Conservation (phyloP, 768 basidiomycete species). For the Kwoniella newhampshirensis region DNA sequence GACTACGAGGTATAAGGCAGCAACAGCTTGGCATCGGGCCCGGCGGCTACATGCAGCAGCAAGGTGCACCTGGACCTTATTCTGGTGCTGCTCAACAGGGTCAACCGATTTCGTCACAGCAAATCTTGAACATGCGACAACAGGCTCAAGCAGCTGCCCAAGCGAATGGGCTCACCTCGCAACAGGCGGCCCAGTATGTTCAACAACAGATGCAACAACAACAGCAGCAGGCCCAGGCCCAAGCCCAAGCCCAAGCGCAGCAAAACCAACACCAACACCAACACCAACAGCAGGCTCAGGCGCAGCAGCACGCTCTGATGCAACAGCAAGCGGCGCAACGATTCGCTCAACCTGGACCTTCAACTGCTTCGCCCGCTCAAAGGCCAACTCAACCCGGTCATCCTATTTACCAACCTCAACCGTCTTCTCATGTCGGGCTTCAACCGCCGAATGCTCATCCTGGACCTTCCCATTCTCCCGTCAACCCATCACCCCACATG, state of each 20-base stretch:
- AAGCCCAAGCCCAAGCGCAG: conserved; percentile 29
- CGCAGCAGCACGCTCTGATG: conserved; percentile 29
- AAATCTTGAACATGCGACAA: conserved; percentile 26
- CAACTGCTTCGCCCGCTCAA: conserved; percentile 25
- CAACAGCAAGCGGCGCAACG: conserved; percentile 30
- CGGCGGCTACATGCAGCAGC: conserved; percentile 16
- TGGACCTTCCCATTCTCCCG: conserved; percentile 41
- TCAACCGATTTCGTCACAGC: conserved; percentile 19
- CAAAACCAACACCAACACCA: conserved; percentile 32
- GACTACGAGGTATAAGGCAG: conserved; percentile 33
- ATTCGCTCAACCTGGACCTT: conserved; percentile 32
- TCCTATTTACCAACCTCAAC: conserved; percentile 33
- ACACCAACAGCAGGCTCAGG: conserved; percentile 19
- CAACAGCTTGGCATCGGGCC: conserved; percentile 20
- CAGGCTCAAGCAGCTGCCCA: conserved; percentile 34
- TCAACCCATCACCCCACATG: conserved; percentile 38
- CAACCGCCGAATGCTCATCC: conserved; percentile 33
- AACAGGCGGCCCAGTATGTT: conserved; percentile 25
- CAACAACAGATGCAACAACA: conserved; percentile 44
- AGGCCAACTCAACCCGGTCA: conserved; percentile 31
- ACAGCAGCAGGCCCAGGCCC: conserved; percentile 30
- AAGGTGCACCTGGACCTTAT: conserved; percentile 13
- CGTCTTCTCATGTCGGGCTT: conserved; percentile 16
- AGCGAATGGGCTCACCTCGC: conserved; percentile 29
- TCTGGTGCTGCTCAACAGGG: conserved; percentile 17